Base-by-base conservation (phyloP, 202 grass and related monocot genomes). In the Zizania palustris region DNA sequence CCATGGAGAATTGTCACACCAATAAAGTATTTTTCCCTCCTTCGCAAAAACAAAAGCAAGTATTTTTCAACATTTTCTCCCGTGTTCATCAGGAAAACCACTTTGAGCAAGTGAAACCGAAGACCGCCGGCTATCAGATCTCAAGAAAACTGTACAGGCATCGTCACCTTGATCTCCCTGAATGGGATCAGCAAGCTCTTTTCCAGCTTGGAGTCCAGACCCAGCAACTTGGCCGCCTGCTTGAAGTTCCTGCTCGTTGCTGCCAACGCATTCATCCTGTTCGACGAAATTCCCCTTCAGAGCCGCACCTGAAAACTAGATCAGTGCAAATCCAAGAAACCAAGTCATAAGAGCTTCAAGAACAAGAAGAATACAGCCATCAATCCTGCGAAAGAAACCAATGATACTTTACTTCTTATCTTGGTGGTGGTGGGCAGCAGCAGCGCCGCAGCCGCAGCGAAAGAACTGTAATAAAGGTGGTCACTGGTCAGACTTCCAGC, bases 111-210 rank as follows among this genome's bases (percentile, higher is more conserved):
- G 45, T n/a, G 21, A 71, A 38, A 38, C 48, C 15, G 54, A 65
- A 21, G 0, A 37, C 18, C 41, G 21, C 6, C 45, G 5, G 2
- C 41, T 16, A 1, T 9, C 57, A 75, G 75, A 80, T 84, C 77
- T 62, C 40, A 14, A 22, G 5, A 68, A 45, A 37, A 67, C 1
- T 46, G 12, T 50, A 3, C 20, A 41, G 21, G 72, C 12, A 39
- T 71, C 51, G 59, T 81, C 78, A 95, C 96, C 88, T 99, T 99
- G 81, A 99, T 99, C 80, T 99, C 96, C 84, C 96, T 92, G 76
- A 99, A 99, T 15, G 96, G 96, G 61, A 99, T 99, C 56, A 99
- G 81, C 63, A 99, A 59, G 87, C 96, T 99, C 75, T 91, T 99
- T 71, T 99, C 92, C 12, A 96, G 78, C 84, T 96, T 99, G 19